phyloP scores from a whole-genome alignment of 2,329 filamentous ascomycete genomes.

The Phialophora tarda region DNA sequence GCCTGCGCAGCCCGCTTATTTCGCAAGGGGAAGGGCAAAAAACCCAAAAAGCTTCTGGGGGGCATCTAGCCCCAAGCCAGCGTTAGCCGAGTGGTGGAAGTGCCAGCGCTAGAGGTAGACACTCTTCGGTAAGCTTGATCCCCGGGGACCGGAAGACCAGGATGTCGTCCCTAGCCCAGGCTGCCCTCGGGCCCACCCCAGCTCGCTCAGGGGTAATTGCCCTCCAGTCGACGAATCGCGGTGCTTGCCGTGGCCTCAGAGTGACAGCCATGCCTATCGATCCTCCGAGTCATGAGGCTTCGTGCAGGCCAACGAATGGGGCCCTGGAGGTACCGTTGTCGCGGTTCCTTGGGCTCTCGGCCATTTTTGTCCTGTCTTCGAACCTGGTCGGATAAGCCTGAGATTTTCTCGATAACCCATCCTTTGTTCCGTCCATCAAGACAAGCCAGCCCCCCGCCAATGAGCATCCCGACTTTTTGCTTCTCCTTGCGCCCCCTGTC shows the following conservation, averaged over 20 bases:
- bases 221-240: slow-evolving; percentile 8
- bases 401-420: neutral
- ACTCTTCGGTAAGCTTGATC: slow-evolving; percentile 34
- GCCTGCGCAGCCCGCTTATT: neutral
- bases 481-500: slow-evolving; percentile 3
- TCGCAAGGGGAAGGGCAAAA: slow-evolving; percentile 16
- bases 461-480: neutral
- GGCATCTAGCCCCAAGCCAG: slow-evolving; percentile 25
- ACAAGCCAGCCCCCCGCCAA: neutral
- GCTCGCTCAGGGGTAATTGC: slow-evolving; percentile 32
- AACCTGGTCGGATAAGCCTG: slow-evolving; percentile 5
- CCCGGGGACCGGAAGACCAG: slow-evolving; percentile 36
- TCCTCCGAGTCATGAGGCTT: slow-evolving; percentile 24
- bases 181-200: slow-evolving; percentile 17
- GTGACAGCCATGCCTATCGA: slow-evolving; percentile 27
- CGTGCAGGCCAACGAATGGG: slow-evolving; percentile 15
- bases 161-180: slow-evolving; percentile 30
- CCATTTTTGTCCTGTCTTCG: slow-evolving; percentile 7
- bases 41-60: slow-evolving; percentile 27
- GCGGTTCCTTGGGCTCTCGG: slow-evolving; percentile 33
- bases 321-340: slow-evolving; percentile 32
- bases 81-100: slow-evolving; percentile 22
- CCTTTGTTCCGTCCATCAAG: neutral
- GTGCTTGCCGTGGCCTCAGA: neutral
- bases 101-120: slow-evolving; percentile 24